Conservation (phyloP, 1,284 basidiomycete species). For the Irpex sp. region DNA sequence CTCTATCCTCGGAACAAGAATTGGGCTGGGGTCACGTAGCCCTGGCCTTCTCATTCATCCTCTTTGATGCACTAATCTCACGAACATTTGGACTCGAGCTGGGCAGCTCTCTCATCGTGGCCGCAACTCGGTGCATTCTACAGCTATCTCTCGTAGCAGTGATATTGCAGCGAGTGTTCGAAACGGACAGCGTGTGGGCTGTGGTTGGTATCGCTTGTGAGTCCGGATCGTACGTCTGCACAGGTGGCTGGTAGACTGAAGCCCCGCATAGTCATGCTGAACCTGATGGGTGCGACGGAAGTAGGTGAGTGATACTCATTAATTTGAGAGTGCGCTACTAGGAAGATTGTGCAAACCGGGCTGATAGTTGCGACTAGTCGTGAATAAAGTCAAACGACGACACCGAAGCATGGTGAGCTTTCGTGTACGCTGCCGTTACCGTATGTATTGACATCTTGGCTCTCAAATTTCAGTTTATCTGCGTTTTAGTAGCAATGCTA, state of each 20-base stretch:
- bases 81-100: conserved; percentile 63
- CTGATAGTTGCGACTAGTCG: conserved; percentile 28
- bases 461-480: conserved; percentile 51
- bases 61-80: conserved; percentile 65
- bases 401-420: conserved; percentile 67
- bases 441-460: background rate
- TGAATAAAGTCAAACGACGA: conserved; percentile 76
- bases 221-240: conserved; percentile 17
- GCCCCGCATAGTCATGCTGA: conserved; percentile 50
- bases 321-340: too few relatives aligned
- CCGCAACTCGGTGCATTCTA: conserved; percentile 69
- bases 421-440: background rate
- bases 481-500: conserved; percentile 66
- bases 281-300: conserved; percentile 69
- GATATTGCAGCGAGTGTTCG: conserved; percentile 72
- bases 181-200: conserved; percentile 67
- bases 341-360: background rate
- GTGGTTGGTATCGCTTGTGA: conserved; percentile 70
- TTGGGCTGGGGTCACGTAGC: conserved; percentile 70
- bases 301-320: conserved; percentile 40
- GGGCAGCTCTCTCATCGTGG: conserved; percentile 62
- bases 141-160: conserved; percentile 75
- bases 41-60: conserved; percentile 71
- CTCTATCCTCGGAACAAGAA: conserved; percentile 14
- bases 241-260: background rate